Percentiles rank a stretch among this genome's conserved stretches.
Conservation (phyloP, 2,329 filamentous ascomycete species). For the Claviceps quebecensis region DNA sequence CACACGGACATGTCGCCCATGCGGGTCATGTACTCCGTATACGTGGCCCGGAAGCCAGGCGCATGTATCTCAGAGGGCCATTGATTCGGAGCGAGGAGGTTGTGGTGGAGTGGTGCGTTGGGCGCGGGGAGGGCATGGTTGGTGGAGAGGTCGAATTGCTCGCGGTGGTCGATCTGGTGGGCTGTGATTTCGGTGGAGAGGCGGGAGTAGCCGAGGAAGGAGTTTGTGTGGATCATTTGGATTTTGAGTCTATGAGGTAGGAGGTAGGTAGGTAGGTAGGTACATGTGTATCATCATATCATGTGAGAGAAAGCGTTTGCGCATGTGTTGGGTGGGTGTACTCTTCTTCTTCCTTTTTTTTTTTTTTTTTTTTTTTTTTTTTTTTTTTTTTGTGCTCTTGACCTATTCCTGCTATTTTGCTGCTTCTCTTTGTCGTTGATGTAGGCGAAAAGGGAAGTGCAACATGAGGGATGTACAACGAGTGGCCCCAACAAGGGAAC, state of each 20-base stretch:
- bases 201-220: conserved; percentile 56
- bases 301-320: too few species aligned
- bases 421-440: background rate
- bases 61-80: conserved; percentile 56
- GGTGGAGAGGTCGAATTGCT: conserved; percentile 78
- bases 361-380: too few species aligned
- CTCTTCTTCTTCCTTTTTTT: background rate
- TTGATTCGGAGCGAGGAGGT: conserved; percentile 64
- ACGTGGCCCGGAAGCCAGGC: conserved; percentile 53
- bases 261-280: too few species aligned
- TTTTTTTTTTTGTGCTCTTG: too few species aligned
- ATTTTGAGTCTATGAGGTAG: conserved; percentile 37
- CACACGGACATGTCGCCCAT: conserved; percentile 60
- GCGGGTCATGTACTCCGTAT: conserved; percentile 59
- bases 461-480: background rate
- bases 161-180: conserved; percentile 61
- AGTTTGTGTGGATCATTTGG: conserved; percentile 60
- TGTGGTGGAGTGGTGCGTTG: conserved; percentile 54
- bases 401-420: background rate
- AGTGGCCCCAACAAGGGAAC: background rate
- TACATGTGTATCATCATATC: too few species aligned
- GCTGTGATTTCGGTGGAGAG: conserved; percentile 60
- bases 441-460: background rate
- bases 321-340: background rate
- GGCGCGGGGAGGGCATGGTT: conserved; percentile 53